These are phyloP conservation scores for Talaromyces pinophilus DNA, from an alignment of 2,329 filamentous ascomycete genomes.

Conservation along the genomic window DNA sequence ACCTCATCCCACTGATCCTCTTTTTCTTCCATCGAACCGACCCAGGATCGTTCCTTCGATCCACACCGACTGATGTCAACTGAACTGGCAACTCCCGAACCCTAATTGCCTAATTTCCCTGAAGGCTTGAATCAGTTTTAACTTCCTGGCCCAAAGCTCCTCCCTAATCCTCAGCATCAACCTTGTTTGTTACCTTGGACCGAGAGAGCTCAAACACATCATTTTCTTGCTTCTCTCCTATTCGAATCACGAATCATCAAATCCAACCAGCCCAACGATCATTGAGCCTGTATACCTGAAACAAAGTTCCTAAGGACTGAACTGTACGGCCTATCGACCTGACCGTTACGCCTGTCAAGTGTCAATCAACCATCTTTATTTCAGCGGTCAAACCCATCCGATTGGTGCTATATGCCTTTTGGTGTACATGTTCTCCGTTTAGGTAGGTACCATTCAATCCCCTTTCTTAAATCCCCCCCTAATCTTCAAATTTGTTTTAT, in stretches of 20 bases:
- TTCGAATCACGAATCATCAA: neutral
- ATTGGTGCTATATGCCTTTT: constrained; percentile 2
- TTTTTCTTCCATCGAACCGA: neutral
- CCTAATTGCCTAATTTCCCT: neutral
- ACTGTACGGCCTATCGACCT: neutral
- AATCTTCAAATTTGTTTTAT: neutral
- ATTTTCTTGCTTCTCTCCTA: neutral
- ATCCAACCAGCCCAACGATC: neutral
- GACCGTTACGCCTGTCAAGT: constrained; percentile 1
- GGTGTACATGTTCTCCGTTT: neutral
- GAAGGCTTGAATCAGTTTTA: neutral
- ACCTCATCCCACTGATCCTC: neutral
- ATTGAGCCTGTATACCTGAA: constrained; percentile 6
- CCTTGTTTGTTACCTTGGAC: neutral
- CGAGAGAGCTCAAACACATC: neutral
- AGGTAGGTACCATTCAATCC: neutral
- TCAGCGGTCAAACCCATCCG: neutral
- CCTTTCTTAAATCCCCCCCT: neutral
- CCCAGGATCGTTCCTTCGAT: constrained; percentile 2
- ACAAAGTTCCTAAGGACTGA: neutral
- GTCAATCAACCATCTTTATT: neutral
- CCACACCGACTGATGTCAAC: neutral
- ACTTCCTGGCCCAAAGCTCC: neutral
- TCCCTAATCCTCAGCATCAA: neutral
- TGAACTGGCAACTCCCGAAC: neutral